phyloP scores from a whole-genome alignment of 768 basidiomycete species.

The Leccinum variicolor region DNA sequence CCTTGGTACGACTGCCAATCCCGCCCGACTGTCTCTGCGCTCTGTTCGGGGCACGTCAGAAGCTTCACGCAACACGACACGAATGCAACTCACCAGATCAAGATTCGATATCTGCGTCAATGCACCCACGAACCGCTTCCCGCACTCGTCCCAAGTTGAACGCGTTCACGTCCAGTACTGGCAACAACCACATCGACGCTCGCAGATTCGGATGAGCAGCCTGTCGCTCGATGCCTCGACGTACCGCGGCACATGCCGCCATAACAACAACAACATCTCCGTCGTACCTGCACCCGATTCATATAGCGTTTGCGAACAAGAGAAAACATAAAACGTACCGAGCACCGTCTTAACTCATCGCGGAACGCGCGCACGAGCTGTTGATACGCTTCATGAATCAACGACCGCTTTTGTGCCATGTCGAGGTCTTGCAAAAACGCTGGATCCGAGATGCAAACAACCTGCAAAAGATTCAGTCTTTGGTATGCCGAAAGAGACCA shows the following conservation, averaged over 20 bases:
- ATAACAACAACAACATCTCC: conserved; percentile 78
- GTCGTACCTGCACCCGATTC: conserved; percentile 45
- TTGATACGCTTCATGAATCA: conserved; percentile 61
- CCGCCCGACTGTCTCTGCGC: conserved; percentile 40
- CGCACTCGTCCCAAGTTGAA: conserved; percentile 60
- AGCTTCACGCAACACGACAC: neutral
- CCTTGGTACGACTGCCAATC: conserved; percentile 63
- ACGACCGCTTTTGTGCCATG: conserved; percentile 58
- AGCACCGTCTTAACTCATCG: conserved; percentile 54
- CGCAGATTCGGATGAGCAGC: conserved; percentile 33
- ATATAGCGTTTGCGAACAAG: neutral
- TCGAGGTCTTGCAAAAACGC: conserved; percentile 63
- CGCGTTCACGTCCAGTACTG: conserved; percentile 52
- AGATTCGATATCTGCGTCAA: conserved; percentile 53
- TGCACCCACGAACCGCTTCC: conserved; percentile 50
- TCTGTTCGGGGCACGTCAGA: conserved; percentile 28
- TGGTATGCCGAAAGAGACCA: neutral
- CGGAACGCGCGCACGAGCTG: conserved; percentile 39
- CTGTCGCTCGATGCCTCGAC: conserved; percentile 28
- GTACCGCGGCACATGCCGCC: conserved; percentile 77
- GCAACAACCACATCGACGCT: conserved; percentile 51
- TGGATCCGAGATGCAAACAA: conserved; percentile 49
- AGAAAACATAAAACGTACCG: conserved; percentile 31
- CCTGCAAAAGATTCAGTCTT: conserved; percentile 28
- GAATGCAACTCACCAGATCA: conserved; percentile 41